Evolutionary conservation across 208 protist species (phyloP).

Genomic region (Trypanosoma scelopori): DNA sequence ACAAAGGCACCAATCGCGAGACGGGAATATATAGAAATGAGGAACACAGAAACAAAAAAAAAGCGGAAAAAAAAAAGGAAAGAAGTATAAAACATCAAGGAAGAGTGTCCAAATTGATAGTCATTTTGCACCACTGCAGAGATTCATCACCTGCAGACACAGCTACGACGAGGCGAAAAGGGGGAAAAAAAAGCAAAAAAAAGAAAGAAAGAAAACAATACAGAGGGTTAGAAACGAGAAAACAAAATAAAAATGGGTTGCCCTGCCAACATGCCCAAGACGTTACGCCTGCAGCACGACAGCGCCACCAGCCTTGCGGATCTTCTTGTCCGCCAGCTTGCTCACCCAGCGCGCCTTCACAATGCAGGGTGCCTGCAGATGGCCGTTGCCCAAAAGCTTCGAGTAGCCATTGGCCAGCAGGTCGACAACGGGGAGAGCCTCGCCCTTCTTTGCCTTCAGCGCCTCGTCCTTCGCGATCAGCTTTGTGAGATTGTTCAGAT

Average conservation of each 20-base stretch:
- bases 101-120: too few species aligned
- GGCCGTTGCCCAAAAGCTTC: slow-evolving; percentile 99
- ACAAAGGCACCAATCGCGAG: too few species aligned
- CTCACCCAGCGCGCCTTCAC: slow-evolving; percentile 99
- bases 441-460: slow-evolving; percentile 70
- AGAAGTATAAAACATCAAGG: too few species aligned
- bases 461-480: slow-evolving; percentile 95
- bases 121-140: too few species aligned
- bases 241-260: too few species aligned
- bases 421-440: slow-evolving; percentile 98
- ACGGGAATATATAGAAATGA: too few species aligned
- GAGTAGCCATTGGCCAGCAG: slow-evolving; percentile 95
- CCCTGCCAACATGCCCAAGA: too few species aligned
- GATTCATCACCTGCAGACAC: too few species aligned
- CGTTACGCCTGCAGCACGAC: slow-evolving; percentile 94
- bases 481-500: slow-evolving; percentile 98
- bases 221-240: too few species aligned
- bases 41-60: too few species aligned
- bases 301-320: slow-evolving; percentile 98
- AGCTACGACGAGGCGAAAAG: background rate
- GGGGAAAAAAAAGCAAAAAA: slow-evolving; percentile 7
- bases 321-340: slow-evolving; percentile 99
- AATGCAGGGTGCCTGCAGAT: slow-evolving; percentile 98
- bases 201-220: background rate
- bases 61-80: too few species aligned